A percentile compares a stretch with the other conserved stretches of the same genome.
phyloP scores from a whole-genome alignment of 1,284 basidiomycete genomes.

The Vanrija sp. region DNA sequence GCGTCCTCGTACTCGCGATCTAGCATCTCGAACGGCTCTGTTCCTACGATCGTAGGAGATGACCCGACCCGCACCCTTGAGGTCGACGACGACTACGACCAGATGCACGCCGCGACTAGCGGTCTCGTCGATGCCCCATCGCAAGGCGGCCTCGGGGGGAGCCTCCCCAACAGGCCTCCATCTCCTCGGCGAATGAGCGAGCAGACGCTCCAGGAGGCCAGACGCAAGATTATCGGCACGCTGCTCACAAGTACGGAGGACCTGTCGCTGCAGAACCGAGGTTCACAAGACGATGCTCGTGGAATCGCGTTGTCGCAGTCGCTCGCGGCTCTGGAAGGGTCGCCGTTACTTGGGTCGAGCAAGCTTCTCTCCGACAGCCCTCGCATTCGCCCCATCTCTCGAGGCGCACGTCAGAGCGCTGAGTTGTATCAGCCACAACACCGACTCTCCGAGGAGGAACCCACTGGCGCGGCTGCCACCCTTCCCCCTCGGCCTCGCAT shows the following conservation, averaged over 20 bases:
- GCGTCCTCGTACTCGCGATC: constrained; percentile 38
- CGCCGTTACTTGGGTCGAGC: neutral
- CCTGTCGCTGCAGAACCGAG: constrained; percentile 10
- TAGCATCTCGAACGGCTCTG: constrained; percentile 23
- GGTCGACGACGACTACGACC: constrained; percentile 21
- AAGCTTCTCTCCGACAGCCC: constrained; percentile 9
- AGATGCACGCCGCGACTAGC: neutral
- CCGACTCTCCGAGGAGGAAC: constrained; percentile 26
- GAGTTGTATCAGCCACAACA: constrained; percentile 19
- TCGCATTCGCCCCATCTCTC: constrained; percentile 7
- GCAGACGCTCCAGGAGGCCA: constrained; percentile 38
- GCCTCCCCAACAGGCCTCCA: neutral
- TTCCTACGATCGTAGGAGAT: constrained; percentile 28
- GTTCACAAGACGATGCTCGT: constrained; percentile 21
- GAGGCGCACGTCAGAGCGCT: constrained; percentile 13
- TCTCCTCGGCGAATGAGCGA: constrained; percentile 31
- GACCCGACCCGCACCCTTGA: constrained; percentile 22
- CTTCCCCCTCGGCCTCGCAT: constrained; percentile 17
- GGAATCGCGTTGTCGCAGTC: constrained; percentile 30
- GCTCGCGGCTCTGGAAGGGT: constrained; percentile 38
- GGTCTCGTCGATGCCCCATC: neutral
- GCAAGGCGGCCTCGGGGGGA: too few species aligned
- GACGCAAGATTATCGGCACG: constrained; percentile 40
- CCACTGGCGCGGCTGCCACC: neutral
- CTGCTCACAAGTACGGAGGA: constrained; percentile 30